Conservation (phyloP, 2,329 filamentous ascomycete species). For the Exserohilum rostratum region DNA sequence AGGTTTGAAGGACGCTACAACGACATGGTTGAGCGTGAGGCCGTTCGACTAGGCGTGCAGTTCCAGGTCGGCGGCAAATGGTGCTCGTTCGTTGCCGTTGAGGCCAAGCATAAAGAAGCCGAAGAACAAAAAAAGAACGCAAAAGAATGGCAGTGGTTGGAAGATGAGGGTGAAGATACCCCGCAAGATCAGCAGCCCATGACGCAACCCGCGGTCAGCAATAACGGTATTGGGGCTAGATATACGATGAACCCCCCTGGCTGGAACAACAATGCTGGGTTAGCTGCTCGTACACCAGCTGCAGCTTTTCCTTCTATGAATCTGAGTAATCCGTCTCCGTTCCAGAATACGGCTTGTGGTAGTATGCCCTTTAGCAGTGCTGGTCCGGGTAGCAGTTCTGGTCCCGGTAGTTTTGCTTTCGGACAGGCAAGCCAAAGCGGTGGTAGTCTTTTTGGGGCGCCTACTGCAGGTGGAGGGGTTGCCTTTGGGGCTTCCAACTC, state of each 20-base stretch:
- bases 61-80: constrained; percentile 73
- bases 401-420: neutral
- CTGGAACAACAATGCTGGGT: neutral
- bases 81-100: constrained; percentile 74
- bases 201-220: neutral
- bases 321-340: too few species aligned
- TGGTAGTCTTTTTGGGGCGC: neutral
- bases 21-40: constrained; percentile 69
- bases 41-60: constrained; percentile 67
- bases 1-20: constrained; percentile 57
- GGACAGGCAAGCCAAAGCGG: neutral
- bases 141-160: constrained; percentile 33
- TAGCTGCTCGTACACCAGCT: neutral
- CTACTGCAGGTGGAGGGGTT: too few species aligned
- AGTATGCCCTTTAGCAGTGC: too few species aligned
- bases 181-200: neutral
- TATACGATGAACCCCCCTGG: neutral
- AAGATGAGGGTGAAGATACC: constrained; percentile 15
- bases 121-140: constrained; percentile 12
- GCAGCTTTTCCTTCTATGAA: too few species aligned
- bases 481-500: neutral
- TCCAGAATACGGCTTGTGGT: too few species aligned
- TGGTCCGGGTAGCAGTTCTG: too few species aligned
- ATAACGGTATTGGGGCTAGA: too few species aligned
- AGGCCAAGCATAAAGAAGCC: constrained; percentile 43